Evolutionary conservation across 106 monocot genomes (phyloP), one percentile per base, ranked within the genome.

Genomic region (Phalaenopsis aphrodite): DNA sequence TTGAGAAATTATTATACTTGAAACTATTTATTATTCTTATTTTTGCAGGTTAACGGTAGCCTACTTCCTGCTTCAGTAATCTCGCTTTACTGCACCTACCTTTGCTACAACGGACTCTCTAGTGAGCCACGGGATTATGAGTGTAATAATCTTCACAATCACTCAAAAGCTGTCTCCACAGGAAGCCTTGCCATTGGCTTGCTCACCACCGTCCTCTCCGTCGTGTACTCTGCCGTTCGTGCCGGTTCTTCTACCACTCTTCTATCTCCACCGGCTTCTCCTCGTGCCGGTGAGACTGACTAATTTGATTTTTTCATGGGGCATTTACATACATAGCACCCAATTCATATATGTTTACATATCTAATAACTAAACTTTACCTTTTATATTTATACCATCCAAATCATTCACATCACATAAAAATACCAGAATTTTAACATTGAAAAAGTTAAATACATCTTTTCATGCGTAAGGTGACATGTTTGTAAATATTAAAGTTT

Each of bases 201-300:
- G 77, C 57, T 93, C 12, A 99, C 93, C n/a, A 99, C 99, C 48
- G 88, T 99, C 64, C 91, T 99, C 52, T 93, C 95, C 42, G 93
- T 99, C 55, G 93, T 99, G 42, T 99, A 99, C 78, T 99, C 99
- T 79, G 99, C 99, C n/a, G 95, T 99, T 49, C 92, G 99, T 66
- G 99, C 99, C 65, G 99, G 99, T 56, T 99, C 99, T 81, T 99
- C 99, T 8, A 95, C 93, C 42, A 84, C 93, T 66, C 78, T 99
- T 36, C 81, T 99, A 78, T 95, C 99, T 4, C 87, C 91, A 0
- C 91, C 99, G 8, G 82, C 82, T 76, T 99, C 99, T 58, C 95
- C 99, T 9, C 89, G 91, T 72, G 87, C 91, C 57, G 84, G 98
- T 96, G 37, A 45, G 84, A 84, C 7, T 55, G 19, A 5, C 61